A percentile compares a stretch with the other conserved stretches of the same genome.
Evolutionary conservation across 805 yeast species (phyloP).

Genomic region (Candida orba): DNA sequence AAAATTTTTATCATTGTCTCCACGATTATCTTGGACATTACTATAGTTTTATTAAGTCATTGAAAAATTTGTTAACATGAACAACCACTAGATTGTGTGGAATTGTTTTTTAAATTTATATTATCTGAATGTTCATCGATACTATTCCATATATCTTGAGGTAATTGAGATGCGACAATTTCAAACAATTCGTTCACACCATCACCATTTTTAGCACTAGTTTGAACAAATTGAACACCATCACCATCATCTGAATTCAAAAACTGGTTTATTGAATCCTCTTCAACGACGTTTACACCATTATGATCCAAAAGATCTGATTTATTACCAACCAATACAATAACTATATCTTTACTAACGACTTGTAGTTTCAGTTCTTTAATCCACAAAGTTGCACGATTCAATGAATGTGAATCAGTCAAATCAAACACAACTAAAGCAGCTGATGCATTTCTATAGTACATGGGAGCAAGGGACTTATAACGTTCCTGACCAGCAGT

Average conservation of each 20-base stretch:
- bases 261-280: conserved; percentile 4
- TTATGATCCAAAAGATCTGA: conserved; percentile 41
- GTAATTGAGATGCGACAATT: conserved; percentile 40
- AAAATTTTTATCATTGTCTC: neutral
- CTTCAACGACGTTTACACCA: conserved; percentile 18
- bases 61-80: neutral
- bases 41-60: neutral
- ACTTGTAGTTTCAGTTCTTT: conserved; percentile 76
- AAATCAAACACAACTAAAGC: conserved; percentile 89
- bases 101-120: conserved; percentile 24
- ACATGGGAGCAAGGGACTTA: conserved; percentile 75
- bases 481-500: conserved; percentile 84
- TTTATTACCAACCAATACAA: conserved; percentile 86
- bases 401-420: conserved; percentile 61
- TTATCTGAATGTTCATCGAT: conserved; percentile 14
- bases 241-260: neutral
- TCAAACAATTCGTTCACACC: conserved; percentile 44
- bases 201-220: conserved; percentile 56
- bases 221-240: conserved; percentile 11
- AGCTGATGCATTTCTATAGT: conserved; percentile 70
- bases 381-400: conserved; percentile 84
- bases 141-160: conserved; percentile 23
- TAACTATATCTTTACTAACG: conserved; percentile 53
- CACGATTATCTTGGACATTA: neutral
- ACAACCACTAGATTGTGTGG: neutral